Percentiles rank a stretch among this genome's conserved stretches.
These are phyloP conservation scores for Chernovozyma aurita DNA, from an alignment of 1,139 yeast species.

Conservation along the genomic window DNA sequence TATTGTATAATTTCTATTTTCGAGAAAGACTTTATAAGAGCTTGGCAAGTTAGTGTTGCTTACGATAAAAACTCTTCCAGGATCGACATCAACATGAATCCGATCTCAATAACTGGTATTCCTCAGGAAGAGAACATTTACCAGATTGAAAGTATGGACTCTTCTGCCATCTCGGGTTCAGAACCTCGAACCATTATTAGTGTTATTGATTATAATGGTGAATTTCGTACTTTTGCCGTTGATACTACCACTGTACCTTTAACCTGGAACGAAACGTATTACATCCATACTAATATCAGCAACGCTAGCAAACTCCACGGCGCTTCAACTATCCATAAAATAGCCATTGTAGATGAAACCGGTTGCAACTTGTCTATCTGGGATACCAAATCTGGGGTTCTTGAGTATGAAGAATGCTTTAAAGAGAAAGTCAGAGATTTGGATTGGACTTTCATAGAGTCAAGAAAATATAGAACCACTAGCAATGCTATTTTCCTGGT, in stretches of 20 bases:
- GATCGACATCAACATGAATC: constrained; percentile 14
- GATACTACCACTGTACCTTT: constrained; percentile 15
- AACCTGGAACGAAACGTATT: constrained; percentile 48
- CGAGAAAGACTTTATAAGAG: constrained; percentile 19
- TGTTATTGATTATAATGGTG: constrained; percentile 52
- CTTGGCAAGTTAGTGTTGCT: constrained; percentile 24
- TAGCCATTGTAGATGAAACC: constrained; percentile 61
- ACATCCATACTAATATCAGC: constrained; percentile 51
- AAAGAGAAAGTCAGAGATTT: constrained; percentile 50
- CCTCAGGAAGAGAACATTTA: constrained; percentile 31
- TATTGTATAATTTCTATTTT: constrained; percentile 27
- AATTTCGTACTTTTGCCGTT: constrained; percentile 38
- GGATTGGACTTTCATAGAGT: constrained; percentile 77
- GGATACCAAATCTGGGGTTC: constrained; percentile 65
- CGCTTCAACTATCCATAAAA: constrained; percentile 62
- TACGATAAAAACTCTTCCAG: constrained; percentile 6
- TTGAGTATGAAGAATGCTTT: constrained; percentile 57
- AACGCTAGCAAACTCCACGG: constrained; percentile 59
- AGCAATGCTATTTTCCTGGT: constrained; percentile 71
- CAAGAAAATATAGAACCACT: constrained; percentile 26
- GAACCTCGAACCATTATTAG: constrained; percentile 48
- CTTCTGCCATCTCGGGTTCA: background rate
- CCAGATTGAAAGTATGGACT: constrained; percentile 56
- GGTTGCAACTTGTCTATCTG: constrained; percentile 60
- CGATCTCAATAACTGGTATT: constrained; percentile 22